Conservation (phyloP, 2,329 filamentous ascomycete genomes). For the Xylariaceae sp. region DNA sequence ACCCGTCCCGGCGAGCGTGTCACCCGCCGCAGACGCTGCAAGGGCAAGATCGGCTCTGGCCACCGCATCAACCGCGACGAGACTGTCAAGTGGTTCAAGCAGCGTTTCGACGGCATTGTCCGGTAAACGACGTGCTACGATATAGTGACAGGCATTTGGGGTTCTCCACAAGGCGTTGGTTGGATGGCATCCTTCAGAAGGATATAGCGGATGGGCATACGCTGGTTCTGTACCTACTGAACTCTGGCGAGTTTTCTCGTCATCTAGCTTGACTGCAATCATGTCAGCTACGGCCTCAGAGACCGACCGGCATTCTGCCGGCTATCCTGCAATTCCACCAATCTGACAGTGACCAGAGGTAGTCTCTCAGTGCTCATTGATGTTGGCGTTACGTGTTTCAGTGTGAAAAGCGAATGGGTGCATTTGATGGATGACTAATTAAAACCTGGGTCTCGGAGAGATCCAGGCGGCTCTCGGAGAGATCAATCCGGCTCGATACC, state of each 20-base stretch:
- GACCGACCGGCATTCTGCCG: slow-evolving; percentile 64
- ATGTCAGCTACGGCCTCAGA: slow-evolving; percentile 64
- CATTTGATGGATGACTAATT: no score
- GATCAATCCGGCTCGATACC: no score
- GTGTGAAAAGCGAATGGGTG: no score
- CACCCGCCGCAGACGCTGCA: slow-evolving; percentile 84
- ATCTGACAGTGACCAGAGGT: slow-evolving; percentile 17
- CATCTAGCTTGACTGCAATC: slow-evolving; percentile 47
- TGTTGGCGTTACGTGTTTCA: no score
- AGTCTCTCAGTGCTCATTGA: no score
- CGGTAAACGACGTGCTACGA: slow-evolving; percentile 59
- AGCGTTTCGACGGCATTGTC: slow-evolving; percentile 95
- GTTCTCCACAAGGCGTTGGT: slow-evolving; percentile 28
- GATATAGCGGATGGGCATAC: slow-evolving; percentile 33
- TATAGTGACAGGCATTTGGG: not conserved
- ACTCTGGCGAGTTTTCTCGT: slow-evolving; percentile 36
- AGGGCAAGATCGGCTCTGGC: slow-evolving; percentile 75
- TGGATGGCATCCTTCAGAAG: slow-evolving; percentile 30
- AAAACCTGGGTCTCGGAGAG: no score
- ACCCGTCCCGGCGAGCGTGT: slow-evolving; percentile 98
- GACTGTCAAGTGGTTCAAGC: slow-evolving; percentile 93
- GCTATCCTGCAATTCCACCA: slow-evolving; percentile 36
- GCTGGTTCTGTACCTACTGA: slow-evolving; percentile 33
- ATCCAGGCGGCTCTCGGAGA: no score
- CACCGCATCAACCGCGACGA: slow-evolving; percentile 93